These are phyloP conservation scores for Camelina sativa DNA, from an alignment of 345 rosid species.

Conservation along the genomic window DNA sequence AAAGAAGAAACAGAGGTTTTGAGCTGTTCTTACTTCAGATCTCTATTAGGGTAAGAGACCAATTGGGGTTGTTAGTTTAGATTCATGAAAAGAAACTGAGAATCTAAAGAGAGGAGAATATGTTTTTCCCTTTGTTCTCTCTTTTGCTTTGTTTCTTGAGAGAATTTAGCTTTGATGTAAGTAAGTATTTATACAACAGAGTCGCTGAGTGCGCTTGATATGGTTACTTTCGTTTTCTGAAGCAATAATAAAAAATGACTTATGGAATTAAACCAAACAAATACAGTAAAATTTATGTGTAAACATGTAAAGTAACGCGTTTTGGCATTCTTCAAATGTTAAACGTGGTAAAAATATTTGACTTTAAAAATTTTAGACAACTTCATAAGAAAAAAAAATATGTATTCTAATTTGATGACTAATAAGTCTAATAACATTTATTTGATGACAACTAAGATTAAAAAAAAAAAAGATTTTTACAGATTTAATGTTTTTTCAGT, in stretches of 20 bases:
- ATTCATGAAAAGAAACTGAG: slow-evolving; percentile 32
- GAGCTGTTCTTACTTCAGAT: slow-evolving; percentile 11
- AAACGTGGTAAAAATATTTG: slow-evolving; percentile 15
- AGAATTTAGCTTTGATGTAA: slow-evolving; percentile 26
- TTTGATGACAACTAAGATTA: no score
- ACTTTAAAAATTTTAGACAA: background rate
- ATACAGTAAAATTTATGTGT: background rate
- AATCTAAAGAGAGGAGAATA: slow-evolving; percentile 28
- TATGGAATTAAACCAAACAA: background rate
- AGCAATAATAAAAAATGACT: background rate
- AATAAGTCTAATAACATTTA: no score
- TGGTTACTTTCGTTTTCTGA: slow-evolving; percentile 1
- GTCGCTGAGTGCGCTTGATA: slow-evolving; percentile 20
- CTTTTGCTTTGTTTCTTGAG: slow-evolving; percentile 37
- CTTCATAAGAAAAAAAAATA: background rate
- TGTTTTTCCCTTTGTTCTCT: slow-evolving; percentile 33
- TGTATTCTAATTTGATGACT: no score
- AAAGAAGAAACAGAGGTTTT: slow-evolving; percentile 11
- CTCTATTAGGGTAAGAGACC: slow-evolving; percentile 26
- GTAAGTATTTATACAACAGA: slow-evolving; percentile 26
- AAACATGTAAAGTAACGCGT: background rate
- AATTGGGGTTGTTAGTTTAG: background rate
- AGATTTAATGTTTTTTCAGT: background rate
- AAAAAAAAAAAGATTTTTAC: background rate
- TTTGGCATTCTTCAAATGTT: background rate